Evolutionary conservation across 176 grass and related monocot genomes (phyloP), one percentile per base, ranked within the genome.

Genomic region (Otatea glauca): DNA sequence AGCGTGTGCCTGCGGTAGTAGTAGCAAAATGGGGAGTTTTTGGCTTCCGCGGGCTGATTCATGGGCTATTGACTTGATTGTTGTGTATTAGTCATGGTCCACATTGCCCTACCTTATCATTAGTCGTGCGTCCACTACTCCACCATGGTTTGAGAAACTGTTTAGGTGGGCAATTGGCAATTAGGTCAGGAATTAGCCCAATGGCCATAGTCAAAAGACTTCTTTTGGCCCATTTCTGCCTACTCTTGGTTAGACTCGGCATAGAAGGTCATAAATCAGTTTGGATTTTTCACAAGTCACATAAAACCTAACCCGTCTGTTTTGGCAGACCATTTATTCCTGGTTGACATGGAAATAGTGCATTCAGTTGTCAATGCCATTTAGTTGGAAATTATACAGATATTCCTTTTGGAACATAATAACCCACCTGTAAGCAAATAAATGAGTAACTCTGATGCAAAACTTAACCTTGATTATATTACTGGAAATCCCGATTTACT

Each of bases 301-400:
- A 50, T 62, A 71, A 78, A 62, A 45, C 43, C 37, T 14, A 13
- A 72, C 6, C 6, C 3, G 5, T 51, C 58, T 61, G 7, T 77
- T 77, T 77, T 58, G 23, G 23, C 14, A 60, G 49, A 15, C 25
- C 34, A 79, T 64, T 1, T 64, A 29, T 76, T 68, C 49, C 34
- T 72, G 9, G 15, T 72, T 72, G 76, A 38, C 55, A 50, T 71
- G 43, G 38, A 38, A 70, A 39, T 21, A 71, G 4, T 65, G 15
- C 60, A 55, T 23, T 85, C 2, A 61, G 37, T 76, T 37, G 65
- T 84, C 35, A n/a, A 58, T 76, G n/a, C 7, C 29, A 45, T 55
- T 67, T 29, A 24, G 35, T 4, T 15, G 17, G 72, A 67, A 55
- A 6, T 78, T 61, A n/a, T 44, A 16, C 70, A 55, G 17, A 41